Evolutionary conservation across 768 basidiomycete genomes (phyloP), one percentile per base, ranked within the genome.

Genomic region (Psilocybe azurescens): DNA sequence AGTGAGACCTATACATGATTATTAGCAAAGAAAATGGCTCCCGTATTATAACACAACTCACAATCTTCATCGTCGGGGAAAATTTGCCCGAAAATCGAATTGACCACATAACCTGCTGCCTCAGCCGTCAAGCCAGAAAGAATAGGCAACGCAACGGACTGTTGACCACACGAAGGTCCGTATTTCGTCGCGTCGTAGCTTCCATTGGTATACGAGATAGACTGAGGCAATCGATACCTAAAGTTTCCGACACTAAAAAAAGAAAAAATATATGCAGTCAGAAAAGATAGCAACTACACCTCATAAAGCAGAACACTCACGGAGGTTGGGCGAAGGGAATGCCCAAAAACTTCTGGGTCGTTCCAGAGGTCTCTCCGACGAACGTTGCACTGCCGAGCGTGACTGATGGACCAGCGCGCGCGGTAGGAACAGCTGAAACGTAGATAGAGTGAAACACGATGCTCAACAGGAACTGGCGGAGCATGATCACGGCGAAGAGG

Each of bases 281-380:
- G 47, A n/a, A 14, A 30, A 10, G 13, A 61, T n/a, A 13, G 28
- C 3, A 7, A 33, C 30, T 20, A 13, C 1, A 16, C 7, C 5
- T 5, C 13, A 5, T 44, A 30, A 30, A 9, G 44, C 41, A 46
- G 50, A 36, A 30, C n/a, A 68, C 81, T 63, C 61, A 87, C 86
- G 85, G 84, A 24, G 86, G 81, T 67, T 79, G 63, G 13, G 83
- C 85, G 58, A 83, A 87, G 1, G 85, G 86, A 41, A 87, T 84
- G 2, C 85, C 84, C 2, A 83, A 70, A 65, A 82, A 87, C 59
- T 77, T 75, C 9, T 78, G 69, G 10, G 74, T 66, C 2, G 60
- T 60, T 3, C 77, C 76, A 36, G 69, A 71, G 8, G 69, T 66
- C 16, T 61, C 65, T 14, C 85, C 85, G n/a, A 73, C 73, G 69